Base-by-base conservation (phyloP, 768 basidiomycete genomes). In the Leccinum ochraceum region DNA sequence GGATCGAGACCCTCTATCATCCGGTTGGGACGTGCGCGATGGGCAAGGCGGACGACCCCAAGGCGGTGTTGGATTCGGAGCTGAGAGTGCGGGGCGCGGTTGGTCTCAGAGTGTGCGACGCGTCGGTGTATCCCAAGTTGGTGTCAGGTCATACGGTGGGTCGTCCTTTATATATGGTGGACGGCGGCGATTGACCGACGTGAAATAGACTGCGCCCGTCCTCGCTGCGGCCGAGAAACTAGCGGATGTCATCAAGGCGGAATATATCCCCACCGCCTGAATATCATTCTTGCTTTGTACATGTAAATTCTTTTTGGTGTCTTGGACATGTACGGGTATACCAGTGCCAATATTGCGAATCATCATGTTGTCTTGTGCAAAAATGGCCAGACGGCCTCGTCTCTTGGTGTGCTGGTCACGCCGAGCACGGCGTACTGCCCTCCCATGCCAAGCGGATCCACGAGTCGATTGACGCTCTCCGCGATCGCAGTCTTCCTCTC, bases 401-500 rank as follows among this genome's bases (percentile, higher is more conserved):
- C 58, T 32, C 61, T 66, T 10, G 55, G 61, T n/a, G 51, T 54
- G 2, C 59, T 59, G 1, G 63, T 69, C 3, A 89, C 63, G 2
- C 87, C 94, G 72, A 98, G 75, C 17, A 98, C 81, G 73, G 87
- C 81, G 69, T 98, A 98, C 77, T 96, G 84, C 42, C 73, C 79
- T 0, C 97, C 96, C 96, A 98, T 98, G 20, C 93, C 86, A 11
- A 77, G 76, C 1, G 79, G 79, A 71, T 97, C 91, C 17, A 94
- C 83, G n/a, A 98, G 77, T 61, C 95, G 75, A 58, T 80, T 73
- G 24, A 87, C 90, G 0, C 86, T 88, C 26, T 79, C 76, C 24
- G 76, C 76, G 51, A 95, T 87, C 4, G 80, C 81, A 2, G 71
- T 66, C 63, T 76, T 76, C 20, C 86, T 77, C 51, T 86, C 86